Evolutionary conservation across 2,329 filamentous ascomycete genomes (phyloP), one percentile per base, ranked within the genome.

Genomic region (Venturia effusa): DNA sequence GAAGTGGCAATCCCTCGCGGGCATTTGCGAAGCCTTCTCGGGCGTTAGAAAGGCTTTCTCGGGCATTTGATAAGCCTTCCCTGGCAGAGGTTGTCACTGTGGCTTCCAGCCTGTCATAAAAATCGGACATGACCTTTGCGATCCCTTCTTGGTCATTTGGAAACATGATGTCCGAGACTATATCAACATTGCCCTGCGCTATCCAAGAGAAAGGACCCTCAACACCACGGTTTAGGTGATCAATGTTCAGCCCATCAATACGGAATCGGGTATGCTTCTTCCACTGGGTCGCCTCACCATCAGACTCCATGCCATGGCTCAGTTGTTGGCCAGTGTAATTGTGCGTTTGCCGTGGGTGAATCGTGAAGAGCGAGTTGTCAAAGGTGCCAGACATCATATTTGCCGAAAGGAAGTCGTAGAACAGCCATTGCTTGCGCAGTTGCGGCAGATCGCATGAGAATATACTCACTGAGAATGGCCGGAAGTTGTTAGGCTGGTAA

Each of bases 151-250:
- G 90, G 63, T 97, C 94, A 39, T 86, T 85, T 0, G 94, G 94
- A 66, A 99, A 90, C 85, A 96, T 93, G 68, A 99, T 87, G 71
- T 99, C 94, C 7, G 94, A 89, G 17, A 97, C 87, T 66, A 99
- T 96, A 72, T 99, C 94, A 48, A 99, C 92, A 67, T 94, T 96
- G 40, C 94, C 94, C 76, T 97, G 91, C 68, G 95, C 89, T 62
- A 99, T 99, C 94, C 94, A 99, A 3, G 91, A 92, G 74, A 99
- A 97, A 0, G 93, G 92, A 0, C 94, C 94, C 66, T 94, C 87
- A 22, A 96, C 91, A 30, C 92, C 92, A 51, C 92, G 86, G 72
- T 99, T 99, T 11, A 99, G 81, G 74, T 99, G 94, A 70, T 97
- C 94, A 63, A 99, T 97, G 72, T 88, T 96, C 11, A 99, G 81